Conservation (phyloP, 169 alveolate species). For the Plasmodium coatneyi region DNA sequence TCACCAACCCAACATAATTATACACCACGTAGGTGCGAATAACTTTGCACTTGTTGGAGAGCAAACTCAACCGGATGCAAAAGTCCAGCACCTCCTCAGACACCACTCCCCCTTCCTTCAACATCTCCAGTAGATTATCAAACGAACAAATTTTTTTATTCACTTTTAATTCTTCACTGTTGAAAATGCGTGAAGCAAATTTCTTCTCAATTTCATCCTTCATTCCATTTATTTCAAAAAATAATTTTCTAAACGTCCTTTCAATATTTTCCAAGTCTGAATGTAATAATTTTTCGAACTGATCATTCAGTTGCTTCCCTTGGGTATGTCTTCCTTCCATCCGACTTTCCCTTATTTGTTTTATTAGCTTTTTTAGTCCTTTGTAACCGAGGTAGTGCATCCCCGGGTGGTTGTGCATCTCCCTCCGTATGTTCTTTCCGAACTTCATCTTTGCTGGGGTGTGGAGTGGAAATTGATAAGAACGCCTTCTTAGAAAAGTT, state of each 20-base stretch:
- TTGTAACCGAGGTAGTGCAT: slow-evolving; percentile 49
- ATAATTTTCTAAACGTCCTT: slow-evolving; percentile 9
- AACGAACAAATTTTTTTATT: slow-evolving; percentile 7
- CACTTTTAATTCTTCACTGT: slow-evolving; percentile 25
- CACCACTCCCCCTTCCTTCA: slow-evolving; percentile 32
- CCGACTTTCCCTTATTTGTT: slow-evolving; percentile 7
- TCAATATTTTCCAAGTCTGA: slow-evolving; percentile 21
- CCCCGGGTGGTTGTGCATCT: slow-evolving; percentile 34
- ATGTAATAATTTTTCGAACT: slow-evolving; percentile 18
- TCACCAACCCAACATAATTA: slow-evolving; percentile 34
- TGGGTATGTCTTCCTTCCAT: neutral
- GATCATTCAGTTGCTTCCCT: neutral
- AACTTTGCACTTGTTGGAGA: slow-evolving; percentile 34
- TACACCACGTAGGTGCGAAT: slow-evolving; percentile 38
- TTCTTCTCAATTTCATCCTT: slow-evolving; percentile 39
- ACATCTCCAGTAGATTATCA: slow-evolving; percentile 28
- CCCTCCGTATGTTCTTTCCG: slow-evolving; percentile 56
- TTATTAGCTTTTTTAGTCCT: slow-evolving; percentile 12
- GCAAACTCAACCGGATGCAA: slow-evolving; percentile 38
- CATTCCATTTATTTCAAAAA: slow-evolving; percentile 17
- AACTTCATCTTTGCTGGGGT: slow-evolving; percentile 22
- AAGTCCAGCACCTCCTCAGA: slow-evolving; percentile 50
- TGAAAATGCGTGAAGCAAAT: neutral
- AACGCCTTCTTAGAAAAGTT: neutral
- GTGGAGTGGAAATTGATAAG: neutral